Conservation (phyloP, 345 rosid species). For the Nephelium lappaceum region DNA sequence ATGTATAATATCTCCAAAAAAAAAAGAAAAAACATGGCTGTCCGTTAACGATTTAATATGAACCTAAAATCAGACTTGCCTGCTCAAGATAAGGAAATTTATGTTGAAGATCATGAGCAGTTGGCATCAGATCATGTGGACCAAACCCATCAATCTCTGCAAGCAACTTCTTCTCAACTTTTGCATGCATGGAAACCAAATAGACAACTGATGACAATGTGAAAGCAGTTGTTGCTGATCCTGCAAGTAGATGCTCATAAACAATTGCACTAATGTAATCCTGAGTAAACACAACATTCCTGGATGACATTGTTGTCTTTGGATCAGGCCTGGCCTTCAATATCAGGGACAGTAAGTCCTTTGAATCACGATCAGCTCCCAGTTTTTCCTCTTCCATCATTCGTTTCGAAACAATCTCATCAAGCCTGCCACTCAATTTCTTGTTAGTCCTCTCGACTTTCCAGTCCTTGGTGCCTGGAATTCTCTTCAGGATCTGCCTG, state of each 20-base stretch:
- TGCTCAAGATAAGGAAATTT: conserved; percentile 83
- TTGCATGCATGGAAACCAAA: conserved; percentile 69
- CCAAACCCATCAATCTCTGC: conserved; percentile 77
- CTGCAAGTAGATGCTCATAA: conserved; percentile 92
- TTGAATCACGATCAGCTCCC: conserved; percentile 35
- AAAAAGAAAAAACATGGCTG: too few species aligned
- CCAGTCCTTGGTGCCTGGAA: conserved; percentile 90
- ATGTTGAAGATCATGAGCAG: conserved; percentile 64
- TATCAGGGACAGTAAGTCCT: conserved; percentile 76
- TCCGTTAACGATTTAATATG: too few species aligned
- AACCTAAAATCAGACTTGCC: conserved; percentile 34
- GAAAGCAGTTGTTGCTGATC: conserved; percentile 86
- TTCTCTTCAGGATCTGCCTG: conserved; percentile 78
- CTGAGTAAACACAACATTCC: conserved; percentile 53
- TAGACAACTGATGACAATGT: conserved; percentile 73
- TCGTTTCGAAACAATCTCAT: conserved; percentile 73
- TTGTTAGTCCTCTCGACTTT: conserved; percentile 63
- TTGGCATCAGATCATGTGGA: conserved; percentile 53
- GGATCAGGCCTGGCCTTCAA: conserved; percentile 61
- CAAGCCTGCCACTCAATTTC: conserved; percentile 56
- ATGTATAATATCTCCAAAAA: too few species aligned
- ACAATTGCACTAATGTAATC: conserved; percentile 86
- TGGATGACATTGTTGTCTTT: conserved; percentile 31
- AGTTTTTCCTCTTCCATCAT: conserved; percentile 44
- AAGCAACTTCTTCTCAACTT: conserved; percentile 70